Percentiles rank a stretch among this genome's conserved stretches.
Conservation (phyloP, 345 rosid species). For the Tarenaya hassleriana region DNA sequence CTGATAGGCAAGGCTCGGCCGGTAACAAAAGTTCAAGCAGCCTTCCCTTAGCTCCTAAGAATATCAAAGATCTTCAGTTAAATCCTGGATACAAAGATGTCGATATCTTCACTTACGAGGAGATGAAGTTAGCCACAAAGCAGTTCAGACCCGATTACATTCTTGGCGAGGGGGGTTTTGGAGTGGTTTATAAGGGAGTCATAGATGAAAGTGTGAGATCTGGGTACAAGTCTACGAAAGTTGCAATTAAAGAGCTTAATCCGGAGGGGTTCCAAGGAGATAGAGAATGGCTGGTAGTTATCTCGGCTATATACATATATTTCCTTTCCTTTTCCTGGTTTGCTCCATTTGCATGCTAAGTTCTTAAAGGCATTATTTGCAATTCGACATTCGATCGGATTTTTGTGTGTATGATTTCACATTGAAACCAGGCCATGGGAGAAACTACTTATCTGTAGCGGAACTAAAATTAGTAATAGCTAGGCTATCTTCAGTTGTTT, state of each 20-base stretch:
- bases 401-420: background rate
- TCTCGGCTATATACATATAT: background rate
- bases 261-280: constrained; percentile 94
- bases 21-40: constrained; percentile 15
- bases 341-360: background rate
- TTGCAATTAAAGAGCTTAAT: constrained; percentile 90
- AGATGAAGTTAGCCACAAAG: constrained; percentile 82
- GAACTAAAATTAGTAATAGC: background rate
- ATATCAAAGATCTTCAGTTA: constrained; percentile 70
- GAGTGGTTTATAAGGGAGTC: constrained; percentile 83
- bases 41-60: constrained; percentile 39
- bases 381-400: background rate
- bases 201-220: constrained; percentile 58
- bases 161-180: constrained; percentile 96
- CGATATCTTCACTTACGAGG: constrained; percentile 72
- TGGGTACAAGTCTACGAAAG: constrained; percentile 51
- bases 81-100: constrained; percentile 63
- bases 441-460: background rate
- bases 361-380: no score
- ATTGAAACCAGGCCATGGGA: background rate
- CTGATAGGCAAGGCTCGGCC: constrained; percentile 25
- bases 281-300: constrained; percentile 93
- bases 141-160: constrained; percentile 76
- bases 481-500: background rate
- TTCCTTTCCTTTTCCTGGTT: constrained; percentile 5